Conservation (phyloP, 2,329 filamentous ascomycete species). For the Beauveria asiatica region DNA sequence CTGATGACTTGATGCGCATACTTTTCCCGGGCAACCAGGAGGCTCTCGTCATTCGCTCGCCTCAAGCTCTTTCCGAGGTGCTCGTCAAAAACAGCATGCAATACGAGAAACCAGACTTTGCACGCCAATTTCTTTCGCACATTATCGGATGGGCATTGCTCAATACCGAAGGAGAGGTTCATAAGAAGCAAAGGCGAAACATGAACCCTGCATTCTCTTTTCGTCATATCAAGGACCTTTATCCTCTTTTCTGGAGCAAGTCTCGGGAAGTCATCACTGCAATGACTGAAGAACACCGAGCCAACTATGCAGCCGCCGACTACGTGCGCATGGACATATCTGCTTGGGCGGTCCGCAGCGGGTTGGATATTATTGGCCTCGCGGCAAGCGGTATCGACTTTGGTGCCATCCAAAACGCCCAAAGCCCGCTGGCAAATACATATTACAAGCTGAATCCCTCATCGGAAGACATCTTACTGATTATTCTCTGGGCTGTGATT, state of each 20-base stretch:
- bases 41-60: constrained; percentile 44
- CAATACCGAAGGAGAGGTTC: constrained; percentile 23
- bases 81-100: constrained; percentile 57
- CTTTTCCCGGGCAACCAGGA: constrained; percentile 49
- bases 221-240: constrained; percentile 23
- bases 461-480: not conserved
- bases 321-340: constrained; percentile 14
- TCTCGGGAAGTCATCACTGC: constrained; percentile 16
- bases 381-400: constrained; percentile 26
- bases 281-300: constrained; percentile 4
- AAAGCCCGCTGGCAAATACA: constrained; percentile 27
- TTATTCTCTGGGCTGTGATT: constrained; percentile 5
- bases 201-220: constrained; percentile 24
- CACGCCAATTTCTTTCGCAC: constrained; percentile 67
- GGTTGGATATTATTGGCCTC: constrained; percentile 27
- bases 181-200: constrained; percentile 23
- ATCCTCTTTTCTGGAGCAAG: constrained; percentile 26
- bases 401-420: constrained; percentile 22
- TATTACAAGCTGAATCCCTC: constrained; percentile 18
- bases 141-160: constrained; percentile 57
- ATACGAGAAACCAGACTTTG: constrained; percentile 47
- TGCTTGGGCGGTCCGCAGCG: constrained; percentile 17
- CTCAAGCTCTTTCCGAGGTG: constrained; percentile 56
- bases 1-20: constrained; percentile 58
- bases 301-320: not conserved